phyloP scores from a whole-genome alignment of 163 green algal genomes.

The Coccomyxa subellipsoidea region DNA sequence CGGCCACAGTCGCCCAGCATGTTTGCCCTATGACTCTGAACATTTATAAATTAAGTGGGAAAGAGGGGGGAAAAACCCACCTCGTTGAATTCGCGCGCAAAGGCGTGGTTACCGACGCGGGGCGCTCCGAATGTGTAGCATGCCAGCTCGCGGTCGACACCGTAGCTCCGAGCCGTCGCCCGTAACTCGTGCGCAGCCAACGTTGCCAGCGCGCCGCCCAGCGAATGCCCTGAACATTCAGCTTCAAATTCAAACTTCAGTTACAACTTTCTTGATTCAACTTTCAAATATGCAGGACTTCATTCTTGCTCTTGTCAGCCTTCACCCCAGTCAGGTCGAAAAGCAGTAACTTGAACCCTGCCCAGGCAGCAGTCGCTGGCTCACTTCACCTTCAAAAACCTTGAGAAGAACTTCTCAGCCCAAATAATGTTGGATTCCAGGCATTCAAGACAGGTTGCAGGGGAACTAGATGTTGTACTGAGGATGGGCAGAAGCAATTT shows the following conservation, averaged over 20 bases:
- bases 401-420: too few relatives aligned
- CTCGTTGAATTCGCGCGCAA: constrained; percentile 52
- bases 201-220: constrained; percentile 40
- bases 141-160: background rate
- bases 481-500: too few relatives aligned
- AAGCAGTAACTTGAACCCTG: background rate
- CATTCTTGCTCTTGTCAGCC: too few relatives aligned
- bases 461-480: too few relatives aligned
- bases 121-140: constrained; percentile 41
- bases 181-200: constrained; percentile 29
- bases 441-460: too few relatives aligned
- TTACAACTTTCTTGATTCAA: background rate
- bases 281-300: background rate
- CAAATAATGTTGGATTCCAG: too few relatives aligned
- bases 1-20: too few relatives aligned
- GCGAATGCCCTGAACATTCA: constrained; percentile 24
- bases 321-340: background rate
- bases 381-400: too few relatives aligned
- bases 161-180: too few relatives aligned
- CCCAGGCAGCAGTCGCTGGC: background rate
- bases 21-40: background rate
- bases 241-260: background rate
- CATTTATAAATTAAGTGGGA: background rate
- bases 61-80: too few relatives aligned
- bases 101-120: constrained; percentile 42